A percentile compares a stretch with the other conserved stretches of the same genome.
Evolutionary conservation across 192 early-diverging fungal species (phyloP).

Genomic region (Backusella macrospora): DNA sequence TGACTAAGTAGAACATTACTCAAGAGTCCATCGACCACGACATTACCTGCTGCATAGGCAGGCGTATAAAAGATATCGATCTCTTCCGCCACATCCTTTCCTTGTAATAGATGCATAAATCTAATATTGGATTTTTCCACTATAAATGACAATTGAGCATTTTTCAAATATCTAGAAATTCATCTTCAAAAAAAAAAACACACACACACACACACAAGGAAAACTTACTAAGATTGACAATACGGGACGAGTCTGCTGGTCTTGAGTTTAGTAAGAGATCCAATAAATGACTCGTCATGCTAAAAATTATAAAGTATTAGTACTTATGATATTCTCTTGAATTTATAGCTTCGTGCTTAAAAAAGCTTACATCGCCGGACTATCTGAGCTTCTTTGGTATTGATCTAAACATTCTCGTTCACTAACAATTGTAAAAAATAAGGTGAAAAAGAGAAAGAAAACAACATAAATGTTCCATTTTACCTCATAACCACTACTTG

Average conservation of each 20-base stretch:
- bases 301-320: constrained; percentile 9
- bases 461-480: background rate
- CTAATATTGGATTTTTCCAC: constrained; percentile 59
- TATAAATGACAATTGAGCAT: background rate
- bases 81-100: constrained; percentile 39
- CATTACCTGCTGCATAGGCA: constrained; percentile 66
- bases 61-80: constrained; percentile 57
- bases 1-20: constrained; percentile 55
- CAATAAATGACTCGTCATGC: constrained; percentile 68
- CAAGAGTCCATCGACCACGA: constrained; percentile 57
- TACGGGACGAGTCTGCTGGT: constrained; percentile 36
- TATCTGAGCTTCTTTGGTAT: constrained; percentile 46
- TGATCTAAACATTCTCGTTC: constrained; percentile 40
- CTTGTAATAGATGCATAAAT: constrained; percentile 53
- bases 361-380: constrained; percentile 42
- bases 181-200: background rate
- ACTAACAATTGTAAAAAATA: background rate
- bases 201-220: no score
- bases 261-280: constrained; percentile 49
- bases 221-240: constrained; percentile 49
- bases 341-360: no score
- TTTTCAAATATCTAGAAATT: background rate
- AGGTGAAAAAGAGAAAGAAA: background rate
- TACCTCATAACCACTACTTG: constrained; percentile 53
- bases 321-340: no score